phyloP scores from a whole-genome alignment of 345 rosid species.

The Lepidium sativum region DNA sequence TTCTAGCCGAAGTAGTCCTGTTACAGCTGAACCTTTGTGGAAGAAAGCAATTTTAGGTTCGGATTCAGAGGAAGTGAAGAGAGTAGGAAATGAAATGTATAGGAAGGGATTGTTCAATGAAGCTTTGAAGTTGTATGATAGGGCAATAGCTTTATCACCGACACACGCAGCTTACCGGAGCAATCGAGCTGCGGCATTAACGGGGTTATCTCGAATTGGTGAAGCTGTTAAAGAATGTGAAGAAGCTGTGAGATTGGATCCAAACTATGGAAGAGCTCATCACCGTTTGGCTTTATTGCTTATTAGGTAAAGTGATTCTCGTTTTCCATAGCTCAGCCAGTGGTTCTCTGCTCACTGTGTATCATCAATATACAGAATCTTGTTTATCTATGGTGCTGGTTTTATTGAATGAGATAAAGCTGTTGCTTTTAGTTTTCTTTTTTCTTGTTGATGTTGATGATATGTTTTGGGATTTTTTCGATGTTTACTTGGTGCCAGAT shows the following conservation, averaged over 20 bases:
- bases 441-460: neutral
- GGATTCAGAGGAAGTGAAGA: constrained; percentile 83
- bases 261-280: constrained; percentile 79
- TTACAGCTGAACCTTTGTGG: neutral
- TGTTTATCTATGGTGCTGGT: neutral
- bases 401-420: too few relatives aligned
- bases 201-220: constrained; percentile 46
- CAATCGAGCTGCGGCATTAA: constrained; percentile 86
- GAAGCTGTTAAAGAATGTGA: constrained; percentile 88
- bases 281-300: constrained; percentile 70
- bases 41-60: constrained; percentile 26
- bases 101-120: constrained; percentile 63
- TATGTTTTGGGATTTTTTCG: neutral
- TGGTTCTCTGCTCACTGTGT: neutral
- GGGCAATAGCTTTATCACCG: constrained; percentile 68
- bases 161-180: constrained; percentile 70
- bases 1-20: constrained; percentile 5
- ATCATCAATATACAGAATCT: too few relatives aligned
- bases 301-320: constrained; percentile 41
- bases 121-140: constrained; percentile 70
- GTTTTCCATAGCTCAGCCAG: neutral
- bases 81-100: constrained; percentile 73
- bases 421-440: neutral
- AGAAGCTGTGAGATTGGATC: constrained; percentile 81
- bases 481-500: too few relatives aligned